Percentiles rank a stretch among this genome's conserved stretches.
These are phyloP conservation scores for Trichoderma citrinoviride DNA, from an alignment of 2,329 filamentous ascomycete species.

Conservation along the genomic window DNA sequence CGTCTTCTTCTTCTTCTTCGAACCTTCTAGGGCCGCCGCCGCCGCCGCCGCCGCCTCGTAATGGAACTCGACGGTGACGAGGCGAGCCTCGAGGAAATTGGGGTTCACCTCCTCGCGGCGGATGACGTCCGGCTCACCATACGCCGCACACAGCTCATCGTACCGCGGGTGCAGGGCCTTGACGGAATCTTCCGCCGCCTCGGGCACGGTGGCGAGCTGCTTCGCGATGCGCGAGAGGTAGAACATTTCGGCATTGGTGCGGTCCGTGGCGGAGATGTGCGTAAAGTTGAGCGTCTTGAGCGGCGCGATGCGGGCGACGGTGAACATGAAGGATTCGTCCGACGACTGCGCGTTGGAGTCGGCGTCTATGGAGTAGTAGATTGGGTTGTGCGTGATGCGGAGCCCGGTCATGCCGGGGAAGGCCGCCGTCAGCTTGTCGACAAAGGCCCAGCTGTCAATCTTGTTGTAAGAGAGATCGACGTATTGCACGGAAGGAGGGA, in stretches of 20 bases:
- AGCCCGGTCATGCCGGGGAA: constrained; percentile 75
- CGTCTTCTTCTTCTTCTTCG: constrained; percentile 42
- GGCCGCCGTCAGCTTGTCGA: constrained; percentile 63
- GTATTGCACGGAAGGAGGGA: constrained; percentile 56
- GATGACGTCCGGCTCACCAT: constrained; percentile 67
- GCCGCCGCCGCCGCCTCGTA: constrained; percentile 24
- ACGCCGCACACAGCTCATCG: constrained; percentile 66
- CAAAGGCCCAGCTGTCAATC: constrained; percentile 67
- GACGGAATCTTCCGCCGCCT: constrained; percentile 53
- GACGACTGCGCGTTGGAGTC: constrained; percentile 51
- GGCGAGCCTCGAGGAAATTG: constrained; percentile 75
- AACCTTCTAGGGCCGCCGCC: too few species aligned
- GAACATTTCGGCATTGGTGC: constrained; percentile 86
- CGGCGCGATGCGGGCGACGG: constrained; percentile 67
- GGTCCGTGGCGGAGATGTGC: constrained; percentile 67
- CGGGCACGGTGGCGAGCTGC: constrained; percentile 63
- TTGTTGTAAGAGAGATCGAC: constrained; percentile 73
- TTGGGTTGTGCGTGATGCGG: constrained; percentile 80
- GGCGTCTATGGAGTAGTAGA: constrained; percentile 60
- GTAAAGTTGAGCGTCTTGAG: constrained; percentile 73
- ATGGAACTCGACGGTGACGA: constrained; percentile 63
- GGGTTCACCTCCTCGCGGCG: constrained; percentile 63
- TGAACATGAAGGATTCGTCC: constrained; percentile 87
- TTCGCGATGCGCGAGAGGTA: constrained; percentile 82
- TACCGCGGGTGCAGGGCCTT: constrained; percentile 69